Base-by-base conservation (phyloP, 306 rosid species). In the Cucurbita pepo region DNA sequence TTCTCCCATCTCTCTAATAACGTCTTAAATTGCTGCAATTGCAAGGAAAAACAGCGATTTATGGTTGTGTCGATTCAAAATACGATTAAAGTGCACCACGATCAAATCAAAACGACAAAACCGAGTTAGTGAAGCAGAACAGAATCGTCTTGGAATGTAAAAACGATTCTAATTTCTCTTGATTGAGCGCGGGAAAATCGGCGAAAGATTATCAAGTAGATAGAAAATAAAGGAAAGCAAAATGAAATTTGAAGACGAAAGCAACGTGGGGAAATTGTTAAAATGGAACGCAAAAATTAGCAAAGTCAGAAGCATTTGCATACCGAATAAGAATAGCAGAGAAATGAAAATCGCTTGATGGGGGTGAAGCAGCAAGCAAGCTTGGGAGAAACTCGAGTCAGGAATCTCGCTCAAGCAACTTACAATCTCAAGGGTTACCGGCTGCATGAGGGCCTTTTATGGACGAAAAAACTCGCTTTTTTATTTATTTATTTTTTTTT, bases 1-100 rank as follows among this genome's bases (percentile, higher is more conserved):
- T 77, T 75, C 52, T 69, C 69, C 83, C n/a, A 53, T 75, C 76
- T 71, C 89, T 55, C 61, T 53, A 14, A 76, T 79, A 76, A 75
- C 81, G 52, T 38, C 77, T 75, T 73, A 82, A 21, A 81, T 53
- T 60, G 78, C 96, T 88, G 89, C 81, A 77, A 48, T 41, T 43
- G 62, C 66, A 73, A 38, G 50, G 64, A 36, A 79, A 67, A 56
- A 52, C 51, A 70, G 69, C 7, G 57, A 69, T 14, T 25, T 14
- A 8, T 22, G 10, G 16, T 18, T 43, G 7, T 0, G 18, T 65
- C 36, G 18, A 10, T 65, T 43, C 4, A 45, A 45, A 21, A 66
- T 1, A 10, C 5, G 55, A 22, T 22, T 13, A 19, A 53, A 45
- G 61, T 8, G 61, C 18, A 38, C 7, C 19, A 37, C 6, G 52